Base-by-base conservation (phyloP, 768 basidiomycete genomes). In the Termitomyces sp. region DNA sequence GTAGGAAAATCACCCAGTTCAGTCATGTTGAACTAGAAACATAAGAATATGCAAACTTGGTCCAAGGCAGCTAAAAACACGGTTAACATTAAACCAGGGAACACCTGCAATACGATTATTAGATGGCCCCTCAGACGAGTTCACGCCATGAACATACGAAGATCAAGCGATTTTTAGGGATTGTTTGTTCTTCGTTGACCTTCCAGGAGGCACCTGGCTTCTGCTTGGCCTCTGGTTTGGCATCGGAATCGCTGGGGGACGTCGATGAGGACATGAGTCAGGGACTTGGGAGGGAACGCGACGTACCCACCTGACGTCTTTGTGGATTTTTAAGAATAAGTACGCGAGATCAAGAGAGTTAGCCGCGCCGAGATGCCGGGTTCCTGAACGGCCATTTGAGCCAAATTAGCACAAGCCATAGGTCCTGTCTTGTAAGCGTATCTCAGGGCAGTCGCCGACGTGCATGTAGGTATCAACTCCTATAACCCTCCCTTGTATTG, bases 51-150 rank as follows among this genome's bases (percentile, higher is more conserved):
- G 61, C 65, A 16, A 55, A 83, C 84, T 72, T 86, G 83, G 64
- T 86, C 85, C 40, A 86, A 71, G 4, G 84, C 83, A 8, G 82
- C 80, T 59, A 80, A 66, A 58, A 81, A 80, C 3, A 76, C 66
- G 6, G 68, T 67, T n/a, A 69, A 60, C 76, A 79, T 79, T 39
- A 80, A 65, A 6, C 77, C 79, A 23, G 68, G 55, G 54, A 79
- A 79, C 8, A 81, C 80, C 79, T 80, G 54, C 2, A 46, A 19
- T 21, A 23, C 1, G 14, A 17, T 57, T 5, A 32, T 23, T 17
- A 9, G 43, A 37, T 23, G 21, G 2, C 25, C n/a, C 19, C 39
- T 39, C 25, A 28, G 19, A 43, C 12, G 19, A 47, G 23, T 43
- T 2, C 35, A 51, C 35, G 28, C 40, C 41, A 54, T 25, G 54